Percentiles rank a stretch among this genome's conserved stretches.
Conservation (phyloP, 2,329 filamentous ascomycete species). For the Colletotrichum incanum region DNA sequence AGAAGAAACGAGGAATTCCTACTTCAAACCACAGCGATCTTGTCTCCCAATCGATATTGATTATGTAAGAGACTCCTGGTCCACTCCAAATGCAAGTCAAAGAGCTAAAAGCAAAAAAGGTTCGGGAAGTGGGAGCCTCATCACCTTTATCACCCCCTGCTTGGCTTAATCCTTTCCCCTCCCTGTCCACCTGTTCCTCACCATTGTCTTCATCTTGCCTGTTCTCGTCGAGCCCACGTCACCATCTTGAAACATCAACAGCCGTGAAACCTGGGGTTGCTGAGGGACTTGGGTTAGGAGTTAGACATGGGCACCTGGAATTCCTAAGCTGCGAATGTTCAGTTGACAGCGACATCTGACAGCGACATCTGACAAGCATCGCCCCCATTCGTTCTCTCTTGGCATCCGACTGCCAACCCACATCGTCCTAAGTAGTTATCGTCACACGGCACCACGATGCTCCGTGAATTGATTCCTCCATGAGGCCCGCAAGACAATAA, state of each 20-base stretch:
- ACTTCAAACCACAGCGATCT: neutral
- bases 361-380: neutral
- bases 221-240: slow-evolving; percentile 20
- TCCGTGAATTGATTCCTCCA: neutral
- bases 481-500: neutral
- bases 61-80: slow-evolving; percentile 3
- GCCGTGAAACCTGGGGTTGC: slow-evolving; percentile 24
- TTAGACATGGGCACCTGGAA: slow-evolving; percentile 2
- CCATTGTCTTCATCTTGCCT: neutral
- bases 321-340: neutral
- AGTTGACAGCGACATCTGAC: neutral
- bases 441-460: slow-evolving; percentile 12
- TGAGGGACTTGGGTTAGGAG: neutral
- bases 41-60: neutral
- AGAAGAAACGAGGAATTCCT: neutral
- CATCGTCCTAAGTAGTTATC: neutral
- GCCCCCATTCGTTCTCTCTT: neutral
- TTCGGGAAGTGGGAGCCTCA: slow-evolving; percentile 36
- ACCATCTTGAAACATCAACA: slow-evolving; percentile 28
- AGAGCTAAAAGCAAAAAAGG: slow-evolving; percentile 34
- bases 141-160: slow-evolving; percentile 1
- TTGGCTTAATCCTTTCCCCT: neutral
- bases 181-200: neutral
- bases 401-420: slow-evolving; percentile 16
- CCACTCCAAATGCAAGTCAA: neutral